Base-by-base conservation (phyloP, 2,329 filamentous ascomycete genomes). In the Grosmannia huntii region DNA sequence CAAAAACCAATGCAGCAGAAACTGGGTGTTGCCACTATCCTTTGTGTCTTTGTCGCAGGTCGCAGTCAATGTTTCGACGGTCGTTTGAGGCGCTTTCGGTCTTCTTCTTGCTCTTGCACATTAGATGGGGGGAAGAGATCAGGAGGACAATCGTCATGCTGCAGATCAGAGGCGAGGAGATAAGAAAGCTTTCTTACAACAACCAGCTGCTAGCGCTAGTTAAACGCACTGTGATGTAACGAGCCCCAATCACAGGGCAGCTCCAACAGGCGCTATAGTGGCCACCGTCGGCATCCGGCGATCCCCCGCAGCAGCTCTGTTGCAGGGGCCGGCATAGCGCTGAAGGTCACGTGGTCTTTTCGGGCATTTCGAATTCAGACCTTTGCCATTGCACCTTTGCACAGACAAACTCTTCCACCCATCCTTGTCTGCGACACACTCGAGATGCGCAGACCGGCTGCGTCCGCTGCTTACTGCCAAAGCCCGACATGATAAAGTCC, bases 401-500 rank as follows among this genome's bases (percentile, higher is more conserved):
- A 64, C 60, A 0, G 59, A 62, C 31, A 60, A n/a, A 60, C 62
- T 5, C 46, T 59, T 4, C 60, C 65, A 16, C 60, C 53, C 7
- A 59, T 63, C 53, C 41, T 55, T 46, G 9, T 38, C 12, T 57
- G 31, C 21, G 50, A 55, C 4, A 65, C 60, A 19, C 60, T 44
- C 5, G 57, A 48, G 19, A 65, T 62, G 50, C 61, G 60, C 50
- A 65, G 61, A 4, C 58, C 63, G 1, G 62, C 62, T 21, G 57
- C 5, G 63, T 67, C 19, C 67, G 56, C 61, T 68, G 64, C 59
- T 67, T 65, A 25, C 65, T 65, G 11, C 61, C 61, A 7, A 67
- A 56, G 16, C 57, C 48, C 4, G 60, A 33, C 65, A 67, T 65
- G 56, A 64, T 57, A 3, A 65, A n/a, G 52, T 68, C 60, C 25